Base-by-base conservation (phyloP, 306 rosid genomes). In the Rosa persica region DNA sequence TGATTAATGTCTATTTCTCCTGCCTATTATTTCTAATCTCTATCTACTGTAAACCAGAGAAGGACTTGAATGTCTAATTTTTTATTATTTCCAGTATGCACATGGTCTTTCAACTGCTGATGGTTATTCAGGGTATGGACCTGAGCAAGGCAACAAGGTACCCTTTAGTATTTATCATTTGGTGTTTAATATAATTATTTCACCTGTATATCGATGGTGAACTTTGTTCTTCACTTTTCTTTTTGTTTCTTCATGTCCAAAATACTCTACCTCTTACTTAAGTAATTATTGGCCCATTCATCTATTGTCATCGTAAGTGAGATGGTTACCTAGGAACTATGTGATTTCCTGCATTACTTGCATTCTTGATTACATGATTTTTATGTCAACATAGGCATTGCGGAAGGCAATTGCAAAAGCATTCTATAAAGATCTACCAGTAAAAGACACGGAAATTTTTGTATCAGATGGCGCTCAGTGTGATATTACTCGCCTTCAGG, bases 401-500 rank as follows among this genome's bases (percentile, higher is more conserved):
- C 85, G 97, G 83, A 81, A 85, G 74, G 94, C 88, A 84, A 88
- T 92, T 83, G 80, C 87, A 43, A 77, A 79, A 74, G 40, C 66
- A 73, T 79, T 88, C 64, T 88, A 90, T 81, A 83, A 76, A 72
- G 85, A 87, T 78, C 69, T 82, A 58, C 88, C 73, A 13, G 85
- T 92, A 70, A 86, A 88, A 75, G 85, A 80, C 65, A 62, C 84
- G 0, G 94, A 92, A 51, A 85, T 89, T 85, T 89, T 90, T 83
- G 86, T 92, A 70, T 87, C 97, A 64, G 97, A 90, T 81, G 94
- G 97, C 13, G 86, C 97, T 44, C 91, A 92, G 69, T 85, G 97
- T 81, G 97, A 92, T 80, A 92, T 92, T 64, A 80, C 90, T 73
- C 97, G 97, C 52, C 91, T 89, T 61, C 97, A 92, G 94, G 94